These are phyloP conservation scores for Sugiyamaella smithiae DNA, from an alignment of 805 yeast species.

Conservation along the genomic window DNA sequence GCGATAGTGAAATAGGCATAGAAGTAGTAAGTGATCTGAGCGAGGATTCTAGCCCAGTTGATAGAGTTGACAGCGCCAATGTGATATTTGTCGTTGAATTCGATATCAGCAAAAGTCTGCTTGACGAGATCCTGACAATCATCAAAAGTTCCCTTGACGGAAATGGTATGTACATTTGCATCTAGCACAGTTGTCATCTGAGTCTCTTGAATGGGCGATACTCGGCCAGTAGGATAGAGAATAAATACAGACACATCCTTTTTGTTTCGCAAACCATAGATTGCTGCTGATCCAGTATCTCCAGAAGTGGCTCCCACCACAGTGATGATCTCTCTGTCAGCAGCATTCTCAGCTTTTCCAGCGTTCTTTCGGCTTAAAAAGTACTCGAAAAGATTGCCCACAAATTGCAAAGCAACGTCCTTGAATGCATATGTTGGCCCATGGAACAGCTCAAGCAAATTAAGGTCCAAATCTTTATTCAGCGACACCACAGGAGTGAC, in stretches of 20 bases:
- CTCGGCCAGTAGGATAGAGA: constrained; percentile 94
- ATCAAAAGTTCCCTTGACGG: constrained; percentile 95
- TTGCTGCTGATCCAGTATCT: constrained; percentile 99
- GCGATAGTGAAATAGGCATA: constrained; percentile 77
- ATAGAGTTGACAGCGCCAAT: constrained; percentile 98
- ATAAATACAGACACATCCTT: constrained; percentile 97
- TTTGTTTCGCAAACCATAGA: constrained; percentile 94
- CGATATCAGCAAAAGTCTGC: constrained; percentile 83
- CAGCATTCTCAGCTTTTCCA: constrained; percentile 42
- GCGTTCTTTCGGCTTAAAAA: constrained; percentile 76
- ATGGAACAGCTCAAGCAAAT: constrained; percentile 89
- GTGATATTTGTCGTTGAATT: constrained; percentile 85
- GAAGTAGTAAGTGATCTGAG: constrained; percentile 96
- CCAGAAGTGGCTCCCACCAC: constrained; percentile 99
- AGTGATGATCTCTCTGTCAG: constrained; percentile 74
- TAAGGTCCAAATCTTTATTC: constrained; percentile 56
- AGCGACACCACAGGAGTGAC: constrained; percentile 76
- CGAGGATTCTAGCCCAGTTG: constrained; percentile 98
- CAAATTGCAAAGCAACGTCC: constrained; percentile 97
- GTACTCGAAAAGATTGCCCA: constrained; percentile 94
- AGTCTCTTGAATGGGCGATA: constrained; percentile 95
- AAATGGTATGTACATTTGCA: constrained; percentile 87
- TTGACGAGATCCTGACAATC: constrained; percentile 98
- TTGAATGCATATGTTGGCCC: constrained; percentile 99
- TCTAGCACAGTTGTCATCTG: constrained; percentile 98